Conservation (phyloP, 768 basidiomycete species). For the Leucocoprinus leucothites region DNA sequence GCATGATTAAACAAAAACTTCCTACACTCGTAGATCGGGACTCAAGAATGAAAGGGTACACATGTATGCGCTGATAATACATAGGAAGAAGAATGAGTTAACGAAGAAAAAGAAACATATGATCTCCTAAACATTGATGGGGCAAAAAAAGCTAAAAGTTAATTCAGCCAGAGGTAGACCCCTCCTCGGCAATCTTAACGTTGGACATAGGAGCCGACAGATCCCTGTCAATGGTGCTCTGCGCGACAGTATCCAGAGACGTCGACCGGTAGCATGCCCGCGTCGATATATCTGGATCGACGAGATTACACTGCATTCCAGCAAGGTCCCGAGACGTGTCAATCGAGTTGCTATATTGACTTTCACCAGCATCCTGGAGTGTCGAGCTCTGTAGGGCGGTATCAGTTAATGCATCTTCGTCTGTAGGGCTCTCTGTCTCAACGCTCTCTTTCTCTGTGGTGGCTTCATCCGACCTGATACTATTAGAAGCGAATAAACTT, state of each 20-base stretch:
- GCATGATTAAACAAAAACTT: not conserved
- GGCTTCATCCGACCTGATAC: conserved; percentile 54
- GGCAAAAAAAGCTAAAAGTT: not conserved
- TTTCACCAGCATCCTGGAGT: not conserved
- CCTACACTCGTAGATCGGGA: conserved; percentile 1
- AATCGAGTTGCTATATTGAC: not conserved
- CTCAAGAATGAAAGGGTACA: not conserved
- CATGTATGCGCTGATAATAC: not conserved
- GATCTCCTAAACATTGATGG: not conserved
- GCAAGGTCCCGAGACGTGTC: not conserved
- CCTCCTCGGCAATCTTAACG: not conserved
- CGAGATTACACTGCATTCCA: not conserved
- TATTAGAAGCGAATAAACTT: conserved; percentile 60
- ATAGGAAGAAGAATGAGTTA: not conserved
- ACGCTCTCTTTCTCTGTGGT: conserved; percentile 36
- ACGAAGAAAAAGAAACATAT: not conserved
- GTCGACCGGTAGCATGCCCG: conserved; percentile 8
- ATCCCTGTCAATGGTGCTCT: conserved; percentile 3
- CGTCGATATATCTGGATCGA: not conserved
- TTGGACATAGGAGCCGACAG: conserved; percentile 4
- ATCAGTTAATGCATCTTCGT: conserved; percentile 4
- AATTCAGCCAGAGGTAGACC: not conserved
- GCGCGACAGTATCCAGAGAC: conserved; percentile 12
- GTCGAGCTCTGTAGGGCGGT: not conserved
- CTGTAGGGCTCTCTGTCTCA: not conserved